Conservation (phyloP, 345 rosid genomes). For the Brassica rapa region DNA sequence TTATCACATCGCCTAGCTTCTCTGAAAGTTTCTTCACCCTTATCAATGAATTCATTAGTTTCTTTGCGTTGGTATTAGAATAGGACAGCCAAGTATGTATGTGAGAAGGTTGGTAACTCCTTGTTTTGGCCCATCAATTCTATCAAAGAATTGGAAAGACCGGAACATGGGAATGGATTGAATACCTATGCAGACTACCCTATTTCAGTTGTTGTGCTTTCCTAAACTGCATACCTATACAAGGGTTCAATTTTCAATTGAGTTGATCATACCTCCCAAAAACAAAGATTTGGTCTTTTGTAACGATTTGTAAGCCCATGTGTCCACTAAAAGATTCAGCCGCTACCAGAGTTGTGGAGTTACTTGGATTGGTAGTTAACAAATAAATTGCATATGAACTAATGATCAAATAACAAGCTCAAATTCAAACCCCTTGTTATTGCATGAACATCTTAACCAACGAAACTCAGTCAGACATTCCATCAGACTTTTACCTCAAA, state of each 20-base stretch:
- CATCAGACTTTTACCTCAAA: background rate
- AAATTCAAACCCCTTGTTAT: background rate
- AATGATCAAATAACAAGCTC: background rate
- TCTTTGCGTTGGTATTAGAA: background rate
- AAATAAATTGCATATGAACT: background rate
- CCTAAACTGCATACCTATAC: background rate
- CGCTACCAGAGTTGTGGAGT: no score
- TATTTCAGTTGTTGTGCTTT: background rate
- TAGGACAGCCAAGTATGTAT: no score
- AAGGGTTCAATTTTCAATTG: background rate
- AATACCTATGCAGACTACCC: background rate
- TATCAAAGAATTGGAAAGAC: background rate
- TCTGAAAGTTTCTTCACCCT: background rate
- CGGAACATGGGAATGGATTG: background rate
- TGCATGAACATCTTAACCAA: background rate
- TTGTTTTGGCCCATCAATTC: background rate
- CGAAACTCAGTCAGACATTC: background rate
- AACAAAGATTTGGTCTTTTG: background rate
- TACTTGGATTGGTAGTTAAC: background rate
- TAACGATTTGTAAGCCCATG: background rate
- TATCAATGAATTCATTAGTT: background rate
- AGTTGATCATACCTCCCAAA: background rate
- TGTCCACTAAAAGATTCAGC: no score
- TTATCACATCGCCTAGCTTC: background rate
- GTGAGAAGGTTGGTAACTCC: background rate